Conservation (phyloP, 176 grass and related monocot genomes). For the Carex myosuroides region DNA sequence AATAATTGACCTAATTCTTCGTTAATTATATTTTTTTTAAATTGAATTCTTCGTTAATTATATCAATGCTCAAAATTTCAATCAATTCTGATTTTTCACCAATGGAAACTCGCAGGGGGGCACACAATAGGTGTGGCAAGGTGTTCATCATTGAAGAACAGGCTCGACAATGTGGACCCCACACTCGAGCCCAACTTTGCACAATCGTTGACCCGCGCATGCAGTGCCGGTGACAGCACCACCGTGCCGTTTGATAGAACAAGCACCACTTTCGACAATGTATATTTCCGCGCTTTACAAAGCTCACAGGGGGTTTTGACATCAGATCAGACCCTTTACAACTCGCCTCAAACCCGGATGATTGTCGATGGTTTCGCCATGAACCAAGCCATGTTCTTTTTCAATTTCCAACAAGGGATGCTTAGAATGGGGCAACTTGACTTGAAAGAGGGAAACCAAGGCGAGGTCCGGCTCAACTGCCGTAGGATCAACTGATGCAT, state of each 20-base stretch:
- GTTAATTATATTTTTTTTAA: too few relatives aligned
- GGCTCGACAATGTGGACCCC: conserved; percentile 47
- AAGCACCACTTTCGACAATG: conserved; percentile 43
- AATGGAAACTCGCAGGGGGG: conserved; percentile 33
- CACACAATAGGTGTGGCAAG: conserved; percentile 78
- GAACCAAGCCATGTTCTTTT: conserved; percentile 74
- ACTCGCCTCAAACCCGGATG: conserved; percentile 41
- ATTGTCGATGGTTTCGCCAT: conserved; percentile 55
- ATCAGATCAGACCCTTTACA: conserved; percentile 75
- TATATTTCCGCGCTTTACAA: conserved; percentile 66
- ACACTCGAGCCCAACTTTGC: conserved; percentile 26
- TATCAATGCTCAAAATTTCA: background rate
- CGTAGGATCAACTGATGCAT: conserved; percentile 37
- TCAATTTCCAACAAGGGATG: conserved; percentile 69
- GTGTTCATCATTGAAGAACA: conserved; percentile 42
- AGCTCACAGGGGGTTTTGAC: conserved; percentile 37
- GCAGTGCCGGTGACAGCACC: conserved; percentile 36
- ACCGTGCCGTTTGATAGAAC: conserved; percentile 60
- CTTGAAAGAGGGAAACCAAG: conserved; percentile 54
- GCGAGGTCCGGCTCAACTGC: conserved; percentile 62
- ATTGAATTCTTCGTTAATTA: background rate
- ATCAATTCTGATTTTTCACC: background rate
- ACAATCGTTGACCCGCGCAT: conserved; percentile 24
- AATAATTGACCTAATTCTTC: too few relatives aligned
- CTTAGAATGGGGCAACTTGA: conserved; percentile 77